These are phyloP conservation scores for Cladosporium cucumerinum DNA, from an alignment of 2,329 filamentous ascomycete genomes.

Conservation along the genomic window DNA sequence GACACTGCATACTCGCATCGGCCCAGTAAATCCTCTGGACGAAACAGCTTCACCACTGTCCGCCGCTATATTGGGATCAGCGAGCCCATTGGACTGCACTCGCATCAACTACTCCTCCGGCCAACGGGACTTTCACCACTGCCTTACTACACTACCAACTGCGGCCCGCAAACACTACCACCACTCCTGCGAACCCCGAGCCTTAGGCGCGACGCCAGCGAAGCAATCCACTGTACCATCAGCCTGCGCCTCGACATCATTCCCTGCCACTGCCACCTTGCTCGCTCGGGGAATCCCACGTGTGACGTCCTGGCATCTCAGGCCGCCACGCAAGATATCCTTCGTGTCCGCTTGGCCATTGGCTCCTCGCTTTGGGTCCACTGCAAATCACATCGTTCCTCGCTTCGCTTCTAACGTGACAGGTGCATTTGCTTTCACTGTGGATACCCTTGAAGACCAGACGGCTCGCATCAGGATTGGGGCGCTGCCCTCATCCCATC, in stretches of 20 bases:
- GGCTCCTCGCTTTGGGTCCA: background rate
- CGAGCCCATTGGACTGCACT: slow-evolving; percentile 12
- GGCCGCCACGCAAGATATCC: slow-evolving; percentile 12
- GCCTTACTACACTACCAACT: background rate
- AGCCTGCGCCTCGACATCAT: slow-evolving; percentile 13
- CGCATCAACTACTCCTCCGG: background rate
- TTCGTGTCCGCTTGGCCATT: slow-evolving; percentile 7
- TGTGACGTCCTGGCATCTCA: background rate
- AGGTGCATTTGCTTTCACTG: background rate
- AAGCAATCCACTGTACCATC: slow-evolving; percentile 12
- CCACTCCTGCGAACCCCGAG: slow-evolving; percentile 6
- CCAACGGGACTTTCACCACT: background rate
- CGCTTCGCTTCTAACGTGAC: slow-evolving; percentile 1
- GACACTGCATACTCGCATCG: slow-evolving; percentile 5
- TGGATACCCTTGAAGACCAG: slow-evolving; percentile 6
- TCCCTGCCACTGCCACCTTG: background rate
- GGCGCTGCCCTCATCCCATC: background rate
- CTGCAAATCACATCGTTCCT: slow-evolving; percentile 6
- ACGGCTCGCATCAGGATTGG: slow-evolving; percentile 13
- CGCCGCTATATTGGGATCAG: slow-evolving; percentile 4
- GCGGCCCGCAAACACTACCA: background rate
- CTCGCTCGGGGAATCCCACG: slow-evolving; percentile 1
- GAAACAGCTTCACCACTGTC: slow-evolving; percentile 1
- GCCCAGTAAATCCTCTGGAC: background rate
- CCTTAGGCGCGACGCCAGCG: slow-evolving; percentile 12